These are phyloP conservation scores for Capronia americana DNA, from an alignment of 2,329 filamentous ascomycete genomes.

Conservation along the genomic window DNA sequence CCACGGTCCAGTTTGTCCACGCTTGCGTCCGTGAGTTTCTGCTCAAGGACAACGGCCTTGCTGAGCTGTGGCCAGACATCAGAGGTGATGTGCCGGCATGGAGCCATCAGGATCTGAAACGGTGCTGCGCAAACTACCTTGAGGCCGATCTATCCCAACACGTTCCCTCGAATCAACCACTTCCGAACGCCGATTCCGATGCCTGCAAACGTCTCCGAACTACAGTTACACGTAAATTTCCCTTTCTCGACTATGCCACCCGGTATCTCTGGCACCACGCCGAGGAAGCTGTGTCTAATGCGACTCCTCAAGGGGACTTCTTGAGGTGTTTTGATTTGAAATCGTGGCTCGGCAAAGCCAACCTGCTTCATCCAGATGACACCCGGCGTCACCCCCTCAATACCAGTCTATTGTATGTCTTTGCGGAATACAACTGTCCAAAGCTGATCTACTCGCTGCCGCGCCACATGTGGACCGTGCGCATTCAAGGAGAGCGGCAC, in stretches of 20 bases:
- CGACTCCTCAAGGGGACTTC: constrained; percentile 37
- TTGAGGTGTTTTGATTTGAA: constrained; percentile 41
- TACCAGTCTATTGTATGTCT: constrained; percentile 36
- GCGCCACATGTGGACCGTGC: constrained; percentile 45
- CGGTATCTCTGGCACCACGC: constrained; percentile 43
- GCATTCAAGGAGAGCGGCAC: constrained; percentile 39
- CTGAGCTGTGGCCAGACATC: constrained; percentile 45
- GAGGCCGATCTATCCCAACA: constrained; percentile 35
- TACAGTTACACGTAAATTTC: constrained; percentile 41
- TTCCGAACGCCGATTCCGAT: constrained; percentile 32
- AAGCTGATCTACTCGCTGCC: constrained; percentile 45
- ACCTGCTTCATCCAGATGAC: constrained; percentile 45
- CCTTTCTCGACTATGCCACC: constrained; percentile 52
- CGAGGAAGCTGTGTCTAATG: constrained; percentile 34
- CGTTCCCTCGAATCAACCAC: constrained; percentile 7
- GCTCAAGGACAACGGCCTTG: constrained; percentile 46
- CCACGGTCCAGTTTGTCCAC: constrained; percentile 56
- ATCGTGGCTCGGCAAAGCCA: constrained; percentile 45
- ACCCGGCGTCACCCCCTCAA: constrained; percentile 41
- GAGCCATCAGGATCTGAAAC: constrained; percentile 54
- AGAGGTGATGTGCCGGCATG: constrained; percentile 43
- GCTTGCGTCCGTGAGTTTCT: constrained; percentile 52
- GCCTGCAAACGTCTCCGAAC: constrained; percentile 36
- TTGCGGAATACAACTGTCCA: constrained; percentile 23
- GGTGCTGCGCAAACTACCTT: constrained; percentile 54